A percentile compares a stretch with the other conserved stretches of the same genome.
Evolutionary conservation across 2,329 filamentous ascomycete species (phyloP).

Genomic region (Rutstroemia sp.): DNA sequence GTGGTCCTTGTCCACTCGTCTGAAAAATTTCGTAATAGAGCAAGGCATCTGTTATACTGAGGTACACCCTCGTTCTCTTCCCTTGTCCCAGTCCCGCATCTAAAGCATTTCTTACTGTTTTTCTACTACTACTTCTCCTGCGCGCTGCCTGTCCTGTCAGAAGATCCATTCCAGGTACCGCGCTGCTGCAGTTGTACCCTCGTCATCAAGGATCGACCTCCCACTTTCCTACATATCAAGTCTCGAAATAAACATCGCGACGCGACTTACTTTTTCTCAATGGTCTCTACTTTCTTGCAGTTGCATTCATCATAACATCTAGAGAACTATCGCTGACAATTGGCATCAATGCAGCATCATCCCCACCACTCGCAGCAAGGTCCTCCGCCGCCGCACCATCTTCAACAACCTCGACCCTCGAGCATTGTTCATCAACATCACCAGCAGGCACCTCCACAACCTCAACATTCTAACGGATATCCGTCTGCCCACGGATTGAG

Average conservation of each 20-base stretch:
- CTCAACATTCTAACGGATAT: conserved; percentile 59
- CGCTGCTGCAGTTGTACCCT: conserved; percentile 26
- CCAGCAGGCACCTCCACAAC: conserved; percentile 52
- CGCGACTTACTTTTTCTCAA: conserved; percentile 26
- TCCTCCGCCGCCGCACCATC: conserved; percentile 54
- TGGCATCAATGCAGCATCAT: conserved; percentile 55
- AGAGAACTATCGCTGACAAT: conserved; percentile 22
- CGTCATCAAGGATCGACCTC: conserved; percentile 28
- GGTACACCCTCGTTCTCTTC: conserved; percentile 28
- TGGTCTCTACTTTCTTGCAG: conserved; percentile 28
- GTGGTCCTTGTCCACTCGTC: conserved; percentile 18
- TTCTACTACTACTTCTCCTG: conserved; percentile 14
- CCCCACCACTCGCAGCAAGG: conserved; percentile 67
- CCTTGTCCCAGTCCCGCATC: conserved; percentile 20
- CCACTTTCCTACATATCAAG: conserved; percentile 22
- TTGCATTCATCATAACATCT: conserved; percentile 16
- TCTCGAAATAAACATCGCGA: conserved; percentile 28
- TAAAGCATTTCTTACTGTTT: conserved; percentile 12
- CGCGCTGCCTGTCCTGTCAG: conserved; percentile 20
- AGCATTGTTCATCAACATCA: conserved; percentile 66
- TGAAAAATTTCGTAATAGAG: conserved; percentile 25
- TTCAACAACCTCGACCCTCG: conserved; percentile 61
- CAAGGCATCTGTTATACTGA: conserved; percentile 29
- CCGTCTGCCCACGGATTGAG: conserved; percentile 59
- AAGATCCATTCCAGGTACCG: conserved; percentile 25